Evolutionary conservation across 495 filamentous ascomycete species (phyloP).

Genomic region (Cudoniella acicularis): DNA sequence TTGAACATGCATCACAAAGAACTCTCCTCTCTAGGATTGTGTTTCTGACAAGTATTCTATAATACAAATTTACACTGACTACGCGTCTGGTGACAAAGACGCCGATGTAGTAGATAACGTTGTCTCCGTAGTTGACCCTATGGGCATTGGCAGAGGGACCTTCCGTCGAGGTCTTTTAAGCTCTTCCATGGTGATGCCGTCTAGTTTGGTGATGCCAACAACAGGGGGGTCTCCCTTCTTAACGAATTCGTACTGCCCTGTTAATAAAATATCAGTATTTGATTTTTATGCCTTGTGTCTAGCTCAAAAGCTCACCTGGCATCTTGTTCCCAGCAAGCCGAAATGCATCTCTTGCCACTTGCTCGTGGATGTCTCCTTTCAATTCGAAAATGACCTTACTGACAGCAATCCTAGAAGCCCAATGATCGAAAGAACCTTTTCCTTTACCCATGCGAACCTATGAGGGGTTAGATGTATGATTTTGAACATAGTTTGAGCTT

Average conservation of each 20-base stretch:
- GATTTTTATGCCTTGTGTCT: neutral
- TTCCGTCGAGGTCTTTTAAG: conserved; percentile 72
- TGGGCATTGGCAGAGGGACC: conserved; percentile 42
- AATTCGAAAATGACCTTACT: conserved; percentile 90
- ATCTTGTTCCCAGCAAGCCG: conserved; percentile 91
- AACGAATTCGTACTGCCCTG: conserved; percentile 90
- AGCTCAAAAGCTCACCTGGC: conserved; percentile 62
- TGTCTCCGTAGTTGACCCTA: conserved; percentile 10
- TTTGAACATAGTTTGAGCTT: neutral
- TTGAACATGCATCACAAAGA: neutral
- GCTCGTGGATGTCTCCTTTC: conserved; percentile 87
- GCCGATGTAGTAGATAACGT: conserved; percentile 7
- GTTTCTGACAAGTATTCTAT: neutral
- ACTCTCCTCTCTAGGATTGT: neutral
- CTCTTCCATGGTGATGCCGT: conserved; percentile 73
- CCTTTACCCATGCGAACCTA: conserved; percentile 95
- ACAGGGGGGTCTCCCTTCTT: conserved; percentile 87
- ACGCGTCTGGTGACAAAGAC: conserved; percentile 19
- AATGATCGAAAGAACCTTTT: conserved; percentile 96
- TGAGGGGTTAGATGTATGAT: neutral
- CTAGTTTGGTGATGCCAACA: conserved; percentile 90
- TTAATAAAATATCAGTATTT: neutral
- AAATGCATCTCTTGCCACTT: conserved; percentile 91
- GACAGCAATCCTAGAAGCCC: conserved; percentile 83
- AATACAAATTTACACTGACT: neutral